Base-by-base conservation (phyloP, 768 basidiomycete species). In the Kondoa malvinella region DNA sequence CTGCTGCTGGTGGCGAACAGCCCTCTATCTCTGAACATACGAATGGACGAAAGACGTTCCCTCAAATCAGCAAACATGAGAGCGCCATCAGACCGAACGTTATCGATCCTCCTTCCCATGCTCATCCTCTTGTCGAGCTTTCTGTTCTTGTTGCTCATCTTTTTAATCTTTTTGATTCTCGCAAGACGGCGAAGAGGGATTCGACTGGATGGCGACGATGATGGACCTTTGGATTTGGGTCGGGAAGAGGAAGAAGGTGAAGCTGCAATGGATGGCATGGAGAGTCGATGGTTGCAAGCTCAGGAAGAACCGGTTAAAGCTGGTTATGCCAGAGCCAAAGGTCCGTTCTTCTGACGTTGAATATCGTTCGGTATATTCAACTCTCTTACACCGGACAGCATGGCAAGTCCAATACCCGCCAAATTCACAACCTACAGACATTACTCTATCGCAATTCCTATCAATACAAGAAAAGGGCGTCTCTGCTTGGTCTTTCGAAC, bases 391-490 rank as follows among this genome's bases (percentile, higher is more conserved):
- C 8, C 34, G 34, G 14, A 30, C 70, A 80, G 80, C 78, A 62
- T 80, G 76, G 75, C 79, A 80, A 29, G 86, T 88, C 76, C 92
- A 92, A 77, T 79, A 78, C 72, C 89, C 88, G 2, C 92, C 95
- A 33, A 91, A 94, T 76, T 97, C 95, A n/a, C 81, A 87, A 57
- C 89, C 92, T 27, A 92, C 94, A 64, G 95, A 99, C 77, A 97
- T 99, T 78, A 99, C 94, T 0, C 81, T 99, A 65, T 94, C 94
- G 8, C 95, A 99, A 75, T 97, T 97, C 79, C 85, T 99, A 26
- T 92, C 92, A 30, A 99, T 99, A 68, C 95, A 99, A 76, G 95
- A 99, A 79, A 99, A 99, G 75, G 95, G 95, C 72, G 94, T 99
- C 58, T 94, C 92, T 30, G 95, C 95, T 21, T 99, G 95, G 95